Percentiles rank a stretch among this genome's conserved stretches.
Evolutionary conservation across 1,284 basidiomycete genomes (phyloP).

Genomic region (Ceratobasidium sp.): DNA sequence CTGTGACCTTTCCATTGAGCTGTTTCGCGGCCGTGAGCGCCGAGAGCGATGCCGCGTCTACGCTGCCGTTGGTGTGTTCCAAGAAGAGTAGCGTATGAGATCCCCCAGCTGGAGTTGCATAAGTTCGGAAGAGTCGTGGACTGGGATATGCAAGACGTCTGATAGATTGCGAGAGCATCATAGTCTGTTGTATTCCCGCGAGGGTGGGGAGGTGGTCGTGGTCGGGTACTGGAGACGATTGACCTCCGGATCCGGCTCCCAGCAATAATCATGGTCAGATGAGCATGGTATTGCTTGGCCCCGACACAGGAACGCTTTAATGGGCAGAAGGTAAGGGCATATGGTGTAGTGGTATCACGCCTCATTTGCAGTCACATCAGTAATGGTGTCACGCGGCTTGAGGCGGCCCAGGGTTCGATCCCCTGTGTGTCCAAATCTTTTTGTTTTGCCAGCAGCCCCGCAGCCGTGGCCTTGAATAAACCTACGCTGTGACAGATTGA

Average conservation of each 20-base stretch:
- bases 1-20: constrained; percentile 89
- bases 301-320: too few relatives aligned
- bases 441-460: background rate
- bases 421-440: constrained; percentile 40
- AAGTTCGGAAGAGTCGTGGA: background rate
- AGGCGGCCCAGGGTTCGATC: constrained; percentile 44
- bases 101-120: constrained; percentile 18
- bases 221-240: background rate
- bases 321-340: constrained; percentile 8
- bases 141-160: background rate
- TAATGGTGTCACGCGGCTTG: constrained; percentile 17
- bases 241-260: constrained; percentile 19
- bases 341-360: constrained; percentile 45
- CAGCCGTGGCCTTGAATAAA: too few relatives aligned
- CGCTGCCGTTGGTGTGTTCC: constrained; percentile 86
- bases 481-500: too few relatives aligned
- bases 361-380: constrained; percentile 30
- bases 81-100: constrained; percentile 86
- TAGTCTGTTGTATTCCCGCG: background rate
- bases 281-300: constrained; percentile 4
- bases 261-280: constrained; percentile 30
- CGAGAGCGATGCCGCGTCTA: constrained; percentile 89
- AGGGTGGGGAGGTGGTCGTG: background rate
- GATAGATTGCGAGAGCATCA: constrained; percentile 25
- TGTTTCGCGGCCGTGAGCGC: constrained; percentile 91